These are phyloP conservation scores for Rutstroemia sp. DNA, from an alignment of 2,329 filamentous ascomycete genomes.

Conservation along the genomic window DNA sequence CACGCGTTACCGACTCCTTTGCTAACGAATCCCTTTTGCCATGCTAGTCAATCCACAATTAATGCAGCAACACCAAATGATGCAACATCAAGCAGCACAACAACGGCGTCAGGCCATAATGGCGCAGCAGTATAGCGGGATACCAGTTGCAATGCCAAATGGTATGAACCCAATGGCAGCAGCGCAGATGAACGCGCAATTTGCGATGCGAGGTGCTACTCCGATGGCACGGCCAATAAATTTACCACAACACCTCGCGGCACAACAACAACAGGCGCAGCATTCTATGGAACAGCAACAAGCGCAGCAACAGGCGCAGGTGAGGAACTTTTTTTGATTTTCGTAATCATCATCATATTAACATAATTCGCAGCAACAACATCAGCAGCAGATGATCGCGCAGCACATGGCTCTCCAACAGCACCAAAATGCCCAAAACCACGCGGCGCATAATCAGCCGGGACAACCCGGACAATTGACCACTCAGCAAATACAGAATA, in stretches of 20 bases:
- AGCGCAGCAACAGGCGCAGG: conserved; percentile 32
- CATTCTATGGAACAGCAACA: conserved; percentile 31
- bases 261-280: conserved; percentile 33
- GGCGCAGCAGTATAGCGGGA: conserved; percentile 46
- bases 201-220: conserved; percentile 41
- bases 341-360: conserved; percentile 9
- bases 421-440: conserved; percentile 37
- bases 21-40: too few relatives aligned
- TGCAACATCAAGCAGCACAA: conserved; percentile 16
- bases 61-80: conserved; percentile 36
- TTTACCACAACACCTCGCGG: conserved; percentile 38
- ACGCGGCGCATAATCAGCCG: conserved; percentile 33
- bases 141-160: conserved; percentile 48
- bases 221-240: conserved; percentile 38
- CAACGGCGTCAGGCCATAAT: conserved; percentile 42
- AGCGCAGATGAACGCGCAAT: conserved; percentile 42
- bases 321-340: conserved; percentile 15
- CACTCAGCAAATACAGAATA: conserved; percentile 38
- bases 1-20: conserved; percentile 7
- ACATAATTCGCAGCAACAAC: conserved; percentile 11
- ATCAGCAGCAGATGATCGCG: conserved; percentile 35
- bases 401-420: conserved; percentile 40
- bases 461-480: conserved; percentile 43
- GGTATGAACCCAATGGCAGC: conserved; percentile 44
- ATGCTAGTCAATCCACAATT: conserved; percentile 26